Base-by-base conservation (phyloP, 345 rosid species). In the Euphorbia lathyris region DNA sequence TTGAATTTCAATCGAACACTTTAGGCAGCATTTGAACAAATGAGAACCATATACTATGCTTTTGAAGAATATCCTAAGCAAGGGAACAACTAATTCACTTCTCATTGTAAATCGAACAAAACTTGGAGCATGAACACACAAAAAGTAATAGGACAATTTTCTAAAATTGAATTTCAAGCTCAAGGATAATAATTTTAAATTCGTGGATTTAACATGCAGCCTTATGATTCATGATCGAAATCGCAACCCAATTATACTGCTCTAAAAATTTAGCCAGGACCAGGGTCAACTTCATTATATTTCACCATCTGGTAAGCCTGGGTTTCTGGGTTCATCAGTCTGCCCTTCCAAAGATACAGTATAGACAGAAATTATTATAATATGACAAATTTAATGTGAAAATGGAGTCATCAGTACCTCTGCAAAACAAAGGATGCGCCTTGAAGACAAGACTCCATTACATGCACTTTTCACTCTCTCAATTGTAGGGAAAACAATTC, bases 401-500 rank as follows among this genome's bases (percentile, higher is more conserved):
- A 34, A 17, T 70, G 50, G 40, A 7, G 58, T 51, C 63, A 34
- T 12, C 7, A 48, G 2, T 87, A 93, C 96, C 95, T 93, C 98
- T 2, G 97, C 84, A 80, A 93, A 91, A 79, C 94, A 93, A 80
- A 93, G 94, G 71, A 93, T 70, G 68, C 76, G 85, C 69, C 78
- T 86, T 65, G 94, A 88, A 63, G 91, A 81, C 58, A 83, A 77
- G 85, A 93, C 77, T 57, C 96, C 96, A 58, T 71, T 57, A 66
- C 78, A 75, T 30, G 91, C 86, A 70, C 69, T 91, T 81, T 84
- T 88, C 72, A 86, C 96, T 74, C 88, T 87, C 67, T 88, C 89
- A 40, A 93, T 89, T 47, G 98, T 91, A 48, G 97, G 98, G 66
- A 89, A 93, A 72, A 89, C 70, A 63, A 91, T 85, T 78, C 79